Base-by-base conservation (phyloP, 495 filamentous ascomycete genomes). In the Tuber microsphaerosporum region DNA sequence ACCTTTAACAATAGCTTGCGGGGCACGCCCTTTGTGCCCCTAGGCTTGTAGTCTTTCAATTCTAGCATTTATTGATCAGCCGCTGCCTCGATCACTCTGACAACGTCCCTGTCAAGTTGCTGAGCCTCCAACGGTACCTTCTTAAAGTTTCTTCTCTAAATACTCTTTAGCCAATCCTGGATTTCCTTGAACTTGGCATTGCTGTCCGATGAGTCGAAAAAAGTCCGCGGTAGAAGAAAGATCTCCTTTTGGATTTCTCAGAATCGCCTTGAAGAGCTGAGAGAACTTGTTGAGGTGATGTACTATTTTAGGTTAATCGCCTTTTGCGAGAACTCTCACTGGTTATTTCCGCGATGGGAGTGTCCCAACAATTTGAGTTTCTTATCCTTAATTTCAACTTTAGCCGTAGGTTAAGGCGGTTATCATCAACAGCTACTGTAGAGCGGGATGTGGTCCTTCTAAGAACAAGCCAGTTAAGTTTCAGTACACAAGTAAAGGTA, bases 341-440 rank as follows among this genome's bases (percentile, higher is more conserved):
- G 95, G 20, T 87, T 90, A 19, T 89, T 86, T 26, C 89, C 89
- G 71, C 92, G 92, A 75, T 93, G 93, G n/a, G 94, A 97, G 83
- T 97, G 98, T 7, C 96, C 96, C 20, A 98, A 87, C 9, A 99
- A 96, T 84, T 99, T 99, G 74, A 93, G 89, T 84, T 97, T 96
- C 84, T 90, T 93, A 0, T 90, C 91, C 83, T 99, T 94, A 98
- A 98, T 82, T 99, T 99, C 75, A 99, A 86, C 81, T 98, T 99
- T 61, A 99, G 86, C 16, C 96, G 96, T 19, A 99, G 86, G 80
- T 99, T 98, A 61, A 96, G 88, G 45, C 89, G 87, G 69, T 91
- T 89, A 71, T 89, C 88, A 2, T 92, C 92, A 5, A 94, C 90
- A 68, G 89, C 88, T 71, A 98, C 93, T 51, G 89, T 90, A 84